Evolutionary conservation across 1,139 yeast species (phyloP).

Genomic region (Blastobotrys petasosporus): DNA sequence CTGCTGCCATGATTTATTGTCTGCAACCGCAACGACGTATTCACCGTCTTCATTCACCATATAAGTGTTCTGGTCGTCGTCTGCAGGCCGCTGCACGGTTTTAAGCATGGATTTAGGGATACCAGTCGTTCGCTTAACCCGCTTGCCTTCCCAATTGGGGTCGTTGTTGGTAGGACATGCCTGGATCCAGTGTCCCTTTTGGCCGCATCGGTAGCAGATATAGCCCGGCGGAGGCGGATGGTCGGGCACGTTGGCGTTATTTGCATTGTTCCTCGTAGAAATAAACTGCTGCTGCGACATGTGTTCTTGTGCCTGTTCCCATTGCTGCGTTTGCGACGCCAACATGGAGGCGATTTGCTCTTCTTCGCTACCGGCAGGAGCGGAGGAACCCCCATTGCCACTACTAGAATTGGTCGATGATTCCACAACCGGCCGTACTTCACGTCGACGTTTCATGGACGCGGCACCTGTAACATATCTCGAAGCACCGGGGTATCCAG

Average conservation of each 20-base stretch:
- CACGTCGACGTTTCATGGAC: constrained; percentile 11
- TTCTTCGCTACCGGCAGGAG: constrained; percentile 57
- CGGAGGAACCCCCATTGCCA: constrained; percentile 18
- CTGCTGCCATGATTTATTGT: constrained; percentile 83
- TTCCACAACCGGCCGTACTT: constrained; percentile 16
- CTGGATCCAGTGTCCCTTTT: constrained; percentile 93
- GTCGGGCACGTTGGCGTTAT: constrained; percentile 40
- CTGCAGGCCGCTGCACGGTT: constrained; percentile 63
- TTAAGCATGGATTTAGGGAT: constrained; percentile 90
- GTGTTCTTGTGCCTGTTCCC: constrained; percentile 91
- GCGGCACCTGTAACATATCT: constrained; percentile 73
- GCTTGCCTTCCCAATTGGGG: constrained; percentile 88
- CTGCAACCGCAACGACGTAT: constrained; percentile 92
- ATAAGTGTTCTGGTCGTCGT: constrained; percentile 59
- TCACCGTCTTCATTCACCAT: constrained; percentile 94
- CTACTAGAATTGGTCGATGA: constrained; percentile 19
- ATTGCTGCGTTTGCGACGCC: constrained; percentile 83
- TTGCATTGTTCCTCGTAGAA: constrained; percentile 24
- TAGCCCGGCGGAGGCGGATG: constrained; percentile 93
- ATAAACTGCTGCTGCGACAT: constrained; percentile 52
- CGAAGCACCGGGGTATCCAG: constrained; percentile 46
- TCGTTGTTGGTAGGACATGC: constrained; percentile 93
- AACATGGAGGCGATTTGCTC: constrained; percentile 88
- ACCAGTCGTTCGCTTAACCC: constrained; percentile 92
- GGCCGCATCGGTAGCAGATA: constrained; percentile 94